Base-by-base conservation (phyloP, 495 filamentous ascomycete species). In the Glonium stellatum region DNA sequence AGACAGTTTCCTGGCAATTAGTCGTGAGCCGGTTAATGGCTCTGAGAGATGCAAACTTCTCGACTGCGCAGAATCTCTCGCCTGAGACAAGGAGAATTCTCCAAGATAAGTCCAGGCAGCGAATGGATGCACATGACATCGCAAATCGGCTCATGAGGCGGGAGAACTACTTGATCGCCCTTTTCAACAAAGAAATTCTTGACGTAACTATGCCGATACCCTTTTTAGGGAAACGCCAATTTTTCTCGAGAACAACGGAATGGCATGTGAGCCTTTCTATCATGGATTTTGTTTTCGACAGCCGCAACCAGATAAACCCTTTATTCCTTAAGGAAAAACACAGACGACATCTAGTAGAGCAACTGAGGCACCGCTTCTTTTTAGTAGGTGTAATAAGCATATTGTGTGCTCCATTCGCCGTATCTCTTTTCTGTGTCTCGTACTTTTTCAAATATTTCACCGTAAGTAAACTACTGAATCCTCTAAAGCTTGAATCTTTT, bases 61-160 rank as follows among this genome's bases (percentile, higher is more conserved):
- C 84, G 46, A 96, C 92, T 15, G 88, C 90, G 1, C 82, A 82
- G 13, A 80, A 82, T 12, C 68, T 86, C n/a, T 78, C 79, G 49
- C 73, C 82, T 5, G 75, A 75, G 47, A 80, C 83, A 63, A 82
- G 87, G 48, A 82, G 78, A 55, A 92, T 84, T 61, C 73, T 93
- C 44, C 87, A 87, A 37, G 88, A 80, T 63, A 89, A 92, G 65
- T 95, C 93, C 19, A 96, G 97, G 72, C 89, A 97, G 75, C 81
- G 93, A 53, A 86, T 97, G 73, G 93, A 97, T 75, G 93, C 93
- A 4, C 89, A 96, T 63, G 92, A 96, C 70, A 96, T 98, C 71
- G 95, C 93, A 8, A 98, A 97, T 69, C 85, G 93, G 49, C 73
- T 98, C 51, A 97, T 98, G 93, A 86, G 93, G 63, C 86, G 87